Base-by-base conservation (phyloP, 441 rosid species). In the Euphorbia schlechtendalii region DNA sequence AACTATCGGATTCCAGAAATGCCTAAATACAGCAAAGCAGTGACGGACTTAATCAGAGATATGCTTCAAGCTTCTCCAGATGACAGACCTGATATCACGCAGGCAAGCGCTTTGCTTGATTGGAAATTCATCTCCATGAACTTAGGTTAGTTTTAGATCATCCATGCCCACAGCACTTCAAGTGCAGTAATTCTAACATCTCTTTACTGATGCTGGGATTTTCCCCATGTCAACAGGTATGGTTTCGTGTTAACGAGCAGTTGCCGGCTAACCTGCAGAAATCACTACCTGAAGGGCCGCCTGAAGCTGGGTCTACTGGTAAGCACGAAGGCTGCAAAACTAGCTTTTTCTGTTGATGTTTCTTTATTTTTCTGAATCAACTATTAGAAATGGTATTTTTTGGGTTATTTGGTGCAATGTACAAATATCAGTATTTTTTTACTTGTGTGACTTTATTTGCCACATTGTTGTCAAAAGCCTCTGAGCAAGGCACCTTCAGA, bases 61-160 rank as follows among this genome's bases (percentile, higher is more conserved):
- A 79, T 89, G 97, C 93, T 93, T 77, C 89, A 90, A 78, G 84
- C 84, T 71, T 93, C 96, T 65, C 96, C 97, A 30, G 83, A 82
- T 68, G 87, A 85, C 76, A 80, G 99, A 77, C 97, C 97, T 77
- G 96, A 93, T 84, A 89, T 93, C 86, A 89, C 88, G 74, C 97
- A 90, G 96, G 99, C 83, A 79, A 74, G 85, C 78, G 77, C 87
- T 82, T 85, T 81, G 90, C 78, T 80, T 86, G 86, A 79, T 81
- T 74, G 77, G 85, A 82, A 80, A 68, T 76, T 80, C 81, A 81
- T 75, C 82, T 82, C 82, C 82, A 81, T 85, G 87, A 85, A 82
- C 75, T 80, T 82, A 82, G 90, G 86, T 85, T 83, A 83, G 85
- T 86, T 77, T 76, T 82, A 87, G 86, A 83, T 77, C 69, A 68